Evolutionary conservation across 768 basidiomycete genomes (phyloP).

Genomic region (Xerocomellus chrysenteron): DNA sequence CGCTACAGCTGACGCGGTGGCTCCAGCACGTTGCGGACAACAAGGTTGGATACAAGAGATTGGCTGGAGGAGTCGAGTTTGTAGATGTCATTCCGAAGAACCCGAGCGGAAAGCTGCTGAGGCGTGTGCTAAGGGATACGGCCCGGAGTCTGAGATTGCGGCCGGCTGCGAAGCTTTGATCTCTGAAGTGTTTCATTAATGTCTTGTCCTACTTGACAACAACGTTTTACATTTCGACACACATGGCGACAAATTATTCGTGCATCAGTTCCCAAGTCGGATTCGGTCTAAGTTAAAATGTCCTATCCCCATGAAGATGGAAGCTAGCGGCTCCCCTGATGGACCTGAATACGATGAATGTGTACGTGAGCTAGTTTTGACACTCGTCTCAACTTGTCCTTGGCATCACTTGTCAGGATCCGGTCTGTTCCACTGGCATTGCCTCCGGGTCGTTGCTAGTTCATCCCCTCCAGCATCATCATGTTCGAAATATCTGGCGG

Average conservation of each 20-base stretch:
- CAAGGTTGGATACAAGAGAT: constrained; percentile 59
- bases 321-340: background rate
- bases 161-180: constrained; percentile 30
- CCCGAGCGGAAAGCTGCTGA: constrained; percentile 65
- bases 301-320: background rate
- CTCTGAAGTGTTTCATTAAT: background rate
- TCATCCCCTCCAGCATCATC: background rate
- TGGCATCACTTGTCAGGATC: background rate
- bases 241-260: no score
- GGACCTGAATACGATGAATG: background rate
- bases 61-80: constrained; percentile 62
- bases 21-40: constrained; percentile 54
- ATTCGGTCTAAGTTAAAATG: background rate
- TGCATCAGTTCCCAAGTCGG: background rate
- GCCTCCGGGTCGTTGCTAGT: no score
- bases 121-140: constrained; percentile 52
- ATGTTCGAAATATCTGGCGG: constrained; percentile 29
- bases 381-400: background rate
- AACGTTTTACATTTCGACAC: background rate
- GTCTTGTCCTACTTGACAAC: background rate
- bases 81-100: constrained; percentile 66
- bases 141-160: constrained; percentile 34
- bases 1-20: background rate
- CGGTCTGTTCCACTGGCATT: background rate
- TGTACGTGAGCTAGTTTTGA: background rate